These are phyloP conservation scores for Viola pubescens DNA, from an alignment of 441 rosid genomes.

Conservation along the genomic window DNA sequence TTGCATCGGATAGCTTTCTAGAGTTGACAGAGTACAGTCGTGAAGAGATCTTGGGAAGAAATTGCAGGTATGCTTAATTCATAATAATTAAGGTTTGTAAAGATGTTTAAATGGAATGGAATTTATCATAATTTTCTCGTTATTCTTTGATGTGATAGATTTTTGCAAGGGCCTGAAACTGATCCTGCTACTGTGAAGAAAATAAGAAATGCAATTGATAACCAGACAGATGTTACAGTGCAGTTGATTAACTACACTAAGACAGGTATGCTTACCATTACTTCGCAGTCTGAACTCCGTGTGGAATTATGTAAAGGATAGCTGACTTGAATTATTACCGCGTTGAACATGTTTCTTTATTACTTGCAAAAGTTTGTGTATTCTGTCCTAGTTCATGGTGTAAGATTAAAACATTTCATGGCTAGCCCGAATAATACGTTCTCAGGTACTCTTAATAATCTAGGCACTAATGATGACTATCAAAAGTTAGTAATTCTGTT, in stretches of 20 bases:
- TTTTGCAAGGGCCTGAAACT: slow-evolving; percentile 98
- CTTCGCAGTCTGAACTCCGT: neutral
- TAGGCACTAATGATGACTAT: too few species aligned
- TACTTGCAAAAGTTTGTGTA: too few species aligned
- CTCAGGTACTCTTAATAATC: neutral
- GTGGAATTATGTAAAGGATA: neutral
- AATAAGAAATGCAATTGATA: slow-evolving; percentile 81
- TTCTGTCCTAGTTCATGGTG: neutral
- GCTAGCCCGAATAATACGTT: neutral
- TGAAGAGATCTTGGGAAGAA: slow-evolving; percentile 94
- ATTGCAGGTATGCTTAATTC: slow-evolving; percentile 59
- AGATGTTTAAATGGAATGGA: neutral
- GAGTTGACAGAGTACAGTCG: slow-evolving; percentile 97
- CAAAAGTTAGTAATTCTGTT: neutral
- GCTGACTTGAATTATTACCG: neutral
- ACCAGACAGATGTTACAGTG: slow-evolving; percentile 84
- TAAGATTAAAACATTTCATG: neutral
- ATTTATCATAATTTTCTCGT: neutral
- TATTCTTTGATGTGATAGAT: slow-evolving; percentile 34
- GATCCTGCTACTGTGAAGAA: slow-evolving; percentile 88
- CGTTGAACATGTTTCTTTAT: too few species aligned
- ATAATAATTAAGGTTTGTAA: neutral
- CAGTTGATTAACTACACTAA: slow-evolving; percentile 95
- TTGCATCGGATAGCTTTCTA: slow-evolving; percentile 97
- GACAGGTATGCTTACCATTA: slow-evolving; percentile 46